Base-by-base conservation (phyloP, 2,329 filamentous ascomycete genomes). In the Clonostachys chloroleuca region DNA sequence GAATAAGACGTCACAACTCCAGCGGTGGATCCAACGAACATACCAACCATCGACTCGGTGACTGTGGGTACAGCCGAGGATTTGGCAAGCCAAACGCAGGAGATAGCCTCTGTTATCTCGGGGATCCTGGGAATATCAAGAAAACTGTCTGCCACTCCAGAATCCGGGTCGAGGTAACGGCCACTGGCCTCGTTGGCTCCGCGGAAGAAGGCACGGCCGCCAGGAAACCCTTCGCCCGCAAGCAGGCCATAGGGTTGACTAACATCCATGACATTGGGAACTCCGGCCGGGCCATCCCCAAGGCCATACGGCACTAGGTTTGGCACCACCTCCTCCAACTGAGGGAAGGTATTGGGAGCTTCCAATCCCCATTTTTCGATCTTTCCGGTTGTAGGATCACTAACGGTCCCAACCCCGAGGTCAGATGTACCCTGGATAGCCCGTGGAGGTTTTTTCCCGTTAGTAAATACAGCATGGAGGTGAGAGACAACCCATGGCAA, bases 61-160 rank as follows among this genome's bases (percentile, higher is more conserved):
- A 84, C 73, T 10, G 80, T 77, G 12, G 87, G 83, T 33, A 96
- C 78, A 5, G 80, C 74, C 9, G 81, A 70, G 2, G 89, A 87
- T 61, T 96, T 97, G 35, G 92, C 89, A 53, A 96, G 85, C 92
- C 92, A 97, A 5, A 95, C 83, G 39, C 85, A 83, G 54, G 83
- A 89, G 16, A 94, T 78, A 3, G 86, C 82, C 51, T 94, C 87
- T 0, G 74, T 78, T 45, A 85, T 74, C 50, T 83, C 77, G 3
- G 85, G 83, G 16, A 95, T 77, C 45, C 82, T 82, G 3, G 92
- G 92, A 30, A 96, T 88, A 39, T 91, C 91, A 24, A 81, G 72
- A 51, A 83, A 75, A 7, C 82, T 83, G 45, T 83, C 76, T 12
- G 81, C 77, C 16, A 83, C 70, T 17, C 79, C 76, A 16, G 76